Percentiles rank a stretch among this genome's conserved stretches.
Conservation (phyloP, 1,284 basidiomycete genomes). For the Cystobasidium slooffiae region DNA sequence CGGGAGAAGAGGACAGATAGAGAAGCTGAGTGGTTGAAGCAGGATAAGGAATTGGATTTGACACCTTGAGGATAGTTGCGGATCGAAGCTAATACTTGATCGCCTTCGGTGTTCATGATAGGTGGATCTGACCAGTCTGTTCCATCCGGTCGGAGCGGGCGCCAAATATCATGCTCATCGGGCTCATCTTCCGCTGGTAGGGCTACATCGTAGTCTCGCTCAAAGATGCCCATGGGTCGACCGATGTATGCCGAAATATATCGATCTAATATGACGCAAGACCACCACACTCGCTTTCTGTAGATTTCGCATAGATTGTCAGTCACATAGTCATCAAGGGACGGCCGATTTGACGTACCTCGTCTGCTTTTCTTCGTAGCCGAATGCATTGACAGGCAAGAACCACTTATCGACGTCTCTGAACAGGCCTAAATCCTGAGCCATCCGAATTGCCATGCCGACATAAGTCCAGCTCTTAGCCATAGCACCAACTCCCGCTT, state of each 20-base stretch:
- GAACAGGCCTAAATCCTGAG: constrained; percentile 83
- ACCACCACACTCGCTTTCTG: constrained; percentile 77
- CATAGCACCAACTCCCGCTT: constrained; percentile 85
- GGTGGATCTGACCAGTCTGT: constrained; percentile 50
- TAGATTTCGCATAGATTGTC: too few species aligned
- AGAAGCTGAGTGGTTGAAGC: constrained; percentile 74
- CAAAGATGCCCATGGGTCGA: constrained; percentile 75
- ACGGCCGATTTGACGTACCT: neutral
- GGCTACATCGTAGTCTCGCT: constrained; percentile 77
- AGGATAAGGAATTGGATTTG: constrained; percentile 66
- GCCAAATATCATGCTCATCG: constrained; percentile 55
- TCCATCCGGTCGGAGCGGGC: constrained; percentile 52
- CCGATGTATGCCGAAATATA: constrained; percentile 62
- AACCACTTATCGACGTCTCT: constrained; percentile 71
- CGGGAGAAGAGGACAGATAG: constrained; percentile 59
- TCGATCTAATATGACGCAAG: constrained; percentile 73
- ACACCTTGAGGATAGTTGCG: constrained; percentile 45
- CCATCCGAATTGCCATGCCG: constrained; percentile 62
- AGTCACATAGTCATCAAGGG: neutral
- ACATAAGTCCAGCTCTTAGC: constrained; percentile 77
- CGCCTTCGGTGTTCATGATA: constrained; percentile 41
- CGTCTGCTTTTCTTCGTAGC: constrained; percentile 69
- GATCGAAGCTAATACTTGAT: constrained; percentile 34
- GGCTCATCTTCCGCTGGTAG: constrained; percentile 69
- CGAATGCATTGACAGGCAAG: constrained; percentile 69